A percentile compares a stretch with the other conserved stretches of the same genome.
phyloP scores from a whole-genome alignment of 2,329 filamentous ascomycete species.

The Pseudogymnoascus sp. region DNA sequence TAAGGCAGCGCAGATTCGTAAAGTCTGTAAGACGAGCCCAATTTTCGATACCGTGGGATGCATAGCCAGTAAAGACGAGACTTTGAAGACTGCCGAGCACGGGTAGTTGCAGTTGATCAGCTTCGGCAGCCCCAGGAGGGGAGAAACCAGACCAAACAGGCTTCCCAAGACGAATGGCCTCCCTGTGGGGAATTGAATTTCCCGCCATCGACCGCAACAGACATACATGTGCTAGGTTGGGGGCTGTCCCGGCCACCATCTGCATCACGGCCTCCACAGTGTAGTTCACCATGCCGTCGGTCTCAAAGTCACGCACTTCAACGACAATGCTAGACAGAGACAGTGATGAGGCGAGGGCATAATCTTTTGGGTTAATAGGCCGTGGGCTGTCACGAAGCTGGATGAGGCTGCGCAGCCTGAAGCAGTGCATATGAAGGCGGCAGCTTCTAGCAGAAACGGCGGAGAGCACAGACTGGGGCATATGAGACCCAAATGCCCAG shows the following conservation, averaged over 20 bases:
- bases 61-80: too few species aligned
- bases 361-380: background rate
- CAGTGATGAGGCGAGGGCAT: background rate
- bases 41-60: too few species aligned
- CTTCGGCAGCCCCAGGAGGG: background rate
- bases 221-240: background rate
- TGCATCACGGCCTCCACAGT: background rate
- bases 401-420: background rate
- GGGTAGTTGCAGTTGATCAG: too few species aligned
- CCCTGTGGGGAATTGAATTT: background rate
- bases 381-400: background rate
- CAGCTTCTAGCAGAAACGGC: background rate
- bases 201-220: too few species aligned
- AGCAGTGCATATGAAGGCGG: background rate
- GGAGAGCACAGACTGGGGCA: background rate
- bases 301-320: too few species aligned
- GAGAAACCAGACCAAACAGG: background rate
- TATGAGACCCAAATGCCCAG: background rate
- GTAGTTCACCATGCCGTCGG: background rate
- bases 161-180: background rate
- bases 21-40: background rate
- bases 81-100: background rate
- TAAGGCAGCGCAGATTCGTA: background rate
- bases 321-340: background rate
- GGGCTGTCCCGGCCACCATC: background rate